Conservation (phyloP, 768 basidiomycete species). For the Lactarius akahatsu region DNA sequence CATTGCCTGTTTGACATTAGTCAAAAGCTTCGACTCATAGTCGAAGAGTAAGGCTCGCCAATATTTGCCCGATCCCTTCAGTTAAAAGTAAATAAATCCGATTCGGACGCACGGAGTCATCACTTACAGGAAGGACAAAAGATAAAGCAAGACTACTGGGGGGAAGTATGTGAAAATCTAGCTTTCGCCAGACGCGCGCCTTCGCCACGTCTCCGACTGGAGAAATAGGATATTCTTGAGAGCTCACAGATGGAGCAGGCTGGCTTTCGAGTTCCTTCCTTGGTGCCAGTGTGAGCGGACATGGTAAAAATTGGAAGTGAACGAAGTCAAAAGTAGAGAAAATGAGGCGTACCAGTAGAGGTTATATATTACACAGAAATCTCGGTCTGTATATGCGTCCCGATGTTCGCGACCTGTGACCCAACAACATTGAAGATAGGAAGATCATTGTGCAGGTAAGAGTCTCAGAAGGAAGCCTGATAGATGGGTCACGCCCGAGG, state of each 20-base stretch:
- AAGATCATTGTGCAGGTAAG: too few relatives aligned
- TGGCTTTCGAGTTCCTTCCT: not conserved
- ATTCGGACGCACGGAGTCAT: too few relatives aligned
- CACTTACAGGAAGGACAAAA: conserved; percentile 28
- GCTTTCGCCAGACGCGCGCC: conserved; percentile 19
- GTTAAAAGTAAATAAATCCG: not conserved
- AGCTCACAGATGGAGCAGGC: not conserved
- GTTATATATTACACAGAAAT: too few relatives aligned
- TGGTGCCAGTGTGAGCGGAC: not conserved
- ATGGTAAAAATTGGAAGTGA: not conserved
- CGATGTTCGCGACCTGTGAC: too few relatives aligned
- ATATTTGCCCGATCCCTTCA: conserved; percentile 30
- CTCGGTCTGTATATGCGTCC: too few relatives aligned
- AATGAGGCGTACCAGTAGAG: too few relatives aligned
- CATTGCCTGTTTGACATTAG: conserved; percentile 22
- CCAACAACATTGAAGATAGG: too few relatives aligned
- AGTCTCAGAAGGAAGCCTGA: too few relatives aligned
- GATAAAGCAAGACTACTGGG: conserved; percentile 23
- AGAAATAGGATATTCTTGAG: not conserved
- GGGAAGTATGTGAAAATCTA: conserved; percentile 27
- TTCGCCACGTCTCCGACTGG: not conserved
- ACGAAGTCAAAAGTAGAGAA: too few relatives aligned
- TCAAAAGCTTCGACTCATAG: too few relatives aligned
- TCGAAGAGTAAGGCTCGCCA: conserved; percentile 6
- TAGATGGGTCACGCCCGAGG: too few relatives aligned